Evolutionary conservation across 2,329 filamentous ascomycete species (phyloP), one percentile per base, ranked within the genome.

Genomic region (Arthrobotrys sinensis): DNA sequence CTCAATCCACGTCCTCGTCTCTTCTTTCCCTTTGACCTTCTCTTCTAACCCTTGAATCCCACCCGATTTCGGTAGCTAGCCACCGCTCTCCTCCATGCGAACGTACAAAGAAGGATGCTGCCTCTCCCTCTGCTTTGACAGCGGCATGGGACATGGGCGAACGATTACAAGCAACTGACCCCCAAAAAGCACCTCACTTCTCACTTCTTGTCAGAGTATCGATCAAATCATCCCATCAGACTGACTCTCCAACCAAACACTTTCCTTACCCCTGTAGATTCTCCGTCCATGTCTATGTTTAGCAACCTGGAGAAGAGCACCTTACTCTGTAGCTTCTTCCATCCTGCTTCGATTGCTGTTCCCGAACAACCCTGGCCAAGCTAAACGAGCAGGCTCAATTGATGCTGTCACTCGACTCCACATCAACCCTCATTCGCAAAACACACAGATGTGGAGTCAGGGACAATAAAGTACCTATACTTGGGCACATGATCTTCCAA

Each of bases 41-140:
- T 76, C 14, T 70, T 77, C 73, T 67, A 32, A 70, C 65, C 38
- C 48, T 70, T 40, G 16, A 50, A 60, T 57, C 43, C 52, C 60
- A 70, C 73, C 66, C 60, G 55, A 50, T 67, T 77, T 77, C 48
- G 73, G 73, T 77, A 77, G 69, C 73, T 77, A 71, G 48, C 73
- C 73, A 71, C 50, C 46, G 32, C 66, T 21, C 40, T 52, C 43
- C 28, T 45, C 73, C 57, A 70, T 77, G 73, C 73, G 66, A 66
- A 52, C 50, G 24, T 77, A 71, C 73, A 28, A 71, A 70, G 60
- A 53, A 77, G 73, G 73, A 77, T 77, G 60, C 52, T 71, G 60
- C 73, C 24, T 64, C 48, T 66, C 36, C 55, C 36, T 60, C n/a
- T 19, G 24, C 63, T 77, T 53, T 70, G 66, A 66, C 48, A 43